Evolutionary conservation across 306 rosid species (phyloP), one percentile per base, ranked within the genome.

Genomic region (Cicer pinnatifidum): DNA sequence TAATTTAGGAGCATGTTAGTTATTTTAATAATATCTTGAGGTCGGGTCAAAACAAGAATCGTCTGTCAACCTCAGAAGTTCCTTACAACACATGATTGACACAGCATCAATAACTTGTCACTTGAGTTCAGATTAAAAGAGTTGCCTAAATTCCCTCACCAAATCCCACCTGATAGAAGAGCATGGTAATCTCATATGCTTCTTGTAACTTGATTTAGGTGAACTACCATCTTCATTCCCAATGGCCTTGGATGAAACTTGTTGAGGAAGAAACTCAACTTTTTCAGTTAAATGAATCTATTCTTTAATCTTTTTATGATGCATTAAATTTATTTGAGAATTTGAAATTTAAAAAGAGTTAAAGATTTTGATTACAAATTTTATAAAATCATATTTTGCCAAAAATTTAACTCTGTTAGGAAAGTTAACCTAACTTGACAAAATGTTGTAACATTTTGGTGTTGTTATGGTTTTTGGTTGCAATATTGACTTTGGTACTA

Each of bases 151-250:
- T 91, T 94, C 86, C 91, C 99, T 57, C 99, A 94, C 75, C 85
- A 80, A 69, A 84, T 90, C 81, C 97, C 97, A 6, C 88, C 90
- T 94, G 69, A 86, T 90, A 51, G 86, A 88, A 16, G 86, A 88
- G 78, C 82, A 71, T 40, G 96, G 89, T 81, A 65, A 75, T 77
- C 81, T 91, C 13, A 82, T 79, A 60, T 97, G 91, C 68, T 94
- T 60, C 84, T 91, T 86, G 96, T 92, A 91, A 78, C 88, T 94
- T 46, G 97, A 94, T 82, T 84, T 93, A 1, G 89, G 87, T 39
- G 96, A 97, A 2, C 76, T 94, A 15, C 97, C 97, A 0, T 23
- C 67, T 23, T 23, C 33, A 23, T 69, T 58, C 85, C 45, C 66
- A 88, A 81, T 51, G 46, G 73, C 62, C 69, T 56, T 40, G 77